Base-by-base conservation (phyloP, 148 eudicot genomes). In the Rhododendron mucronatum region DNA sequence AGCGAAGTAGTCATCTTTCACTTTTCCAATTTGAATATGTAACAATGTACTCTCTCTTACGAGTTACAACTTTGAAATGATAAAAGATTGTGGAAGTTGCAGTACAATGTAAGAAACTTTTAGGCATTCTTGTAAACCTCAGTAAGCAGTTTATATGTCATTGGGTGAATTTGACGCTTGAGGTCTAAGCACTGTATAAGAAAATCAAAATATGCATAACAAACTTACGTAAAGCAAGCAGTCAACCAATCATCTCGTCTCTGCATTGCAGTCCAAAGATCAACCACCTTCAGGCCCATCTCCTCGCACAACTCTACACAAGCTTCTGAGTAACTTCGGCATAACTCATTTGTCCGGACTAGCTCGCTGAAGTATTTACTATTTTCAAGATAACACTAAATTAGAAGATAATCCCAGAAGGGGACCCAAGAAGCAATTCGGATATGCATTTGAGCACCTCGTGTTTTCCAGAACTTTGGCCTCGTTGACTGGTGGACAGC, bases 221-320 rank as follows among this genome's bases (percentile, higher is more conserved):
- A 86, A 83, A 88, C 98, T 92, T 91, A 97, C 99, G 94, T 94
- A 83, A 97, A 95, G 89, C 95, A 95, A 85, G 92, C 81, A 83
- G 87, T 91, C 88, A 80, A 59, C 98, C 99, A 95, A 89, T 95
- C 93, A 75, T 94, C 93, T 89, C 90, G 90, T 71, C 87, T 92
- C 92, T 94, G 99, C 83, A 97, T 82, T 80, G 98, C 98, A 80
- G 98, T 91, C 90, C 91, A 95, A 75, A 97, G 99, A 91, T 95
- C 96, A 85, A 97, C 87, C 81, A 92, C 98, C 90, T 93, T 87
- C 37, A 97, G 82, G 48, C 87, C 92, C 93, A 93, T 86, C 90
- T 95, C 96, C 84, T 82, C 71, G 91, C 99, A 90, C 79, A 97
- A 85, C 78, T 94, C 91, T 84, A 94, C 84, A 83, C 95, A 93